These are phyloP conservation scores for Penicillium longicatenatum DNA, from an alignment of 495 filamentous ascomycete genomes.

Conservation along the genomic window DNA sequence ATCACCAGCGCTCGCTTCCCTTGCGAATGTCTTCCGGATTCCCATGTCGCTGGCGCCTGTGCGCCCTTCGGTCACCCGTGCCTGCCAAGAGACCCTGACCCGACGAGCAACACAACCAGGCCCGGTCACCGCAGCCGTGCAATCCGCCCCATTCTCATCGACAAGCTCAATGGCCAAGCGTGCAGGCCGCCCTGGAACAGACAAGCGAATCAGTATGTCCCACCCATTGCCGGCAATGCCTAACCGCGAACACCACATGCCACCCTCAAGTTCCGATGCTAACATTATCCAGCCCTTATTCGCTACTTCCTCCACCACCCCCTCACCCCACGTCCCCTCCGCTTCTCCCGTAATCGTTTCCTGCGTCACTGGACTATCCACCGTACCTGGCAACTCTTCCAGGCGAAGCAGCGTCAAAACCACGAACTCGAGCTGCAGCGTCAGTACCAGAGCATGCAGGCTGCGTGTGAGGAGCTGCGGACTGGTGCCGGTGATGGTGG, in stretches of 20 bases:
- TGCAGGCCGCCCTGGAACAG: slow-evolving; percentile 27
- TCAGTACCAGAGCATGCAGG: slow-evolving; percentile 76
- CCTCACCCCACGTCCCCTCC: slow-evolving; percentile 72
- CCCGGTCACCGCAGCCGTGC: slow-evolving; percentile 32
- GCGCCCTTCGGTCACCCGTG: slow-evolving; percentile 32
- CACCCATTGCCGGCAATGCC: not conserved
- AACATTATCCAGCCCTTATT: slow-evolving; percentile 51
- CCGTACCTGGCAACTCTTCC: slow-evolving; percentile 83
- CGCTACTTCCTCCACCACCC: slow-evolving; percentile 68
- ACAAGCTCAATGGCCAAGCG: slow-evolving; percentile 40
- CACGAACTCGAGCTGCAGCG: slow-evolving; percentile 66
- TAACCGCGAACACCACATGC: not conserved
- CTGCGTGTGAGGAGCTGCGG: slow-evolving; percentile 80
- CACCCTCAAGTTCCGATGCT: not conserved
- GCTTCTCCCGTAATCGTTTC: slow-evolving; percentile 81
- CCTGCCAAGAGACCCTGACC: slow-evolving; percentile 31
- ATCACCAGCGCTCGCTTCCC: slow-evolving; percentile 46
- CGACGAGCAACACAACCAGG: slow-evolving; percentile 28
- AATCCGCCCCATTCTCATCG: slow-evolving; percentile 46
- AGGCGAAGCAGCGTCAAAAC: slow-evolving; percentile 59
- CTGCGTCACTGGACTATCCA: slow-evolving; percentile 99
- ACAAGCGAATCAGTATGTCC: slow-evolving; percentile 54
- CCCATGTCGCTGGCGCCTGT: slow-evolving; percentile 36
- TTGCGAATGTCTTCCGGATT: slow-evolving; percentile 49
- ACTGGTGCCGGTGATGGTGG: slow-evolving; percentile 71